These are phyloP conservation scores for Tolypocladium pustulatum DNA, from an alignment of 2,329 filamentous ascomycete species.

Conservation along the genomic window DNA sequence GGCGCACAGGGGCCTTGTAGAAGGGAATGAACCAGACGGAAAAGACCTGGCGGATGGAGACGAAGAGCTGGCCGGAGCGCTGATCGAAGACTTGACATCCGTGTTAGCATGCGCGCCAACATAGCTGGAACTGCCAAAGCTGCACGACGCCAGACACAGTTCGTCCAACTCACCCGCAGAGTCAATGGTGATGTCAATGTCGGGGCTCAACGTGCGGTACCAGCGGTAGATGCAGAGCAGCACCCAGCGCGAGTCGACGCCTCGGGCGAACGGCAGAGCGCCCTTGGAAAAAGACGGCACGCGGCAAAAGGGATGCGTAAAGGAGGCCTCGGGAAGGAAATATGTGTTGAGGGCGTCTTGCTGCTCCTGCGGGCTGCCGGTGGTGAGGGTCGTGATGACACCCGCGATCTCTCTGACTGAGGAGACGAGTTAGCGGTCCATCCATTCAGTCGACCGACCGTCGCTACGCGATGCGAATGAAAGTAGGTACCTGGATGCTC, in stretches of 20 bases:
- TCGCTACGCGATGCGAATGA: not conserved
- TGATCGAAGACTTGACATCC: conserved; percentile 54
- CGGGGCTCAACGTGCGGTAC: conserved; percentile 76
- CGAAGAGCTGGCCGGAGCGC: conserved; percentile 56
- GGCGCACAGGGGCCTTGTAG: conserved; percentile 55
- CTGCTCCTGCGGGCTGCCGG: conserved; percentile 57
- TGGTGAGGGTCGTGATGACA: conserved; percentile 59
- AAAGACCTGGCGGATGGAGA: conserved; percentile 65
- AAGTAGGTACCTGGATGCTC: conserved; percentile 31
- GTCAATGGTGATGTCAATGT: conserved; percentile 57
- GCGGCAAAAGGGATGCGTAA: conserved; percentile 69
- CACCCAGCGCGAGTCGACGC: conserved; percentile 52
- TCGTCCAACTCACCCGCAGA: conserved; percentile 36
- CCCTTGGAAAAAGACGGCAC: conserved; percentile 44
- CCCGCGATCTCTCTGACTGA: conserved; percentile 42
- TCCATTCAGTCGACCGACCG: too few relatives aligned
- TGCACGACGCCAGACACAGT: not conserved
- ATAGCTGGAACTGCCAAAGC: not conserved
- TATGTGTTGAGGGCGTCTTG: conserved; percentile 55
- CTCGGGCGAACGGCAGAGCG: conserved; percentile 27
- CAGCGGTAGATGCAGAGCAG: conserved; percentile 65
- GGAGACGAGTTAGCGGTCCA: too few relatives aligned
- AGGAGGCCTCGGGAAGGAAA: conserved; percentile 62
- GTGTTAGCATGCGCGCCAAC: not conserved
- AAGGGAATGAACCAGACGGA: conserved; percentile 68